Conservation (phyloP, 306 rosid species). For the Neltuma alba region DNA sequence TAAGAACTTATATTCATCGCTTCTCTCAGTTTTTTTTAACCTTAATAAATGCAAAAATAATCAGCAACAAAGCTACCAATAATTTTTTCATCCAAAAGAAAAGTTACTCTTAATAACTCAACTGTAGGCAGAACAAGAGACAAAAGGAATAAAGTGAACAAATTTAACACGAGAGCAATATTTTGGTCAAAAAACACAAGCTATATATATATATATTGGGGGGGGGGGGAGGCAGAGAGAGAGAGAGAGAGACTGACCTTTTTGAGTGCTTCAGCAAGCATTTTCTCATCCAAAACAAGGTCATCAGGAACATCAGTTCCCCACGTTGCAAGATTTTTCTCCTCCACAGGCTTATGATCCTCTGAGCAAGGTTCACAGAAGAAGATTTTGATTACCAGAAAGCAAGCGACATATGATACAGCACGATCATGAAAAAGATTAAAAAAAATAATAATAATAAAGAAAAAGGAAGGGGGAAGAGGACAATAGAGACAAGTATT, state of each 20-base stretch:
- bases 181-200: too few relatives aligned
- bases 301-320: slow-evolving; percentile 43
- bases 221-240: too few relatives aligned
- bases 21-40: neutral
- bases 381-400: neutral
- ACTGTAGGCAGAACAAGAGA: neutral
- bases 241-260: slow-evolving; percentile 22
- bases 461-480: neutral
- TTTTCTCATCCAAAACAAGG: slow-evolving; percentile 34
- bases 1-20: slow-evolving; percentile 21
- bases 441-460: neutral
- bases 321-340: slow-evolving; percentile 41
- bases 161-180: neutral
- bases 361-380: slow-evolving; percentile 5
- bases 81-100: neutral
- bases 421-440: neutral
- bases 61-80: neutral
- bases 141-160: neutral
- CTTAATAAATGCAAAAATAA: neutral
- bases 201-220: too few relatives aligned
- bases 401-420: neutral
- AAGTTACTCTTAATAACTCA: neutral
- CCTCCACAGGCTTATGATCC: slow-evolving; percentile 24
- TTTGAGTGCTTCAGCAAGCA: slow-evolving; percentile 39
- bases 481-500: neutral